Percentiles rank a stretch among this genome's conserved stretches.
Conservation (phyloP, 176 grass and related monocot species). For the Oryza longistaminata region DNA sequence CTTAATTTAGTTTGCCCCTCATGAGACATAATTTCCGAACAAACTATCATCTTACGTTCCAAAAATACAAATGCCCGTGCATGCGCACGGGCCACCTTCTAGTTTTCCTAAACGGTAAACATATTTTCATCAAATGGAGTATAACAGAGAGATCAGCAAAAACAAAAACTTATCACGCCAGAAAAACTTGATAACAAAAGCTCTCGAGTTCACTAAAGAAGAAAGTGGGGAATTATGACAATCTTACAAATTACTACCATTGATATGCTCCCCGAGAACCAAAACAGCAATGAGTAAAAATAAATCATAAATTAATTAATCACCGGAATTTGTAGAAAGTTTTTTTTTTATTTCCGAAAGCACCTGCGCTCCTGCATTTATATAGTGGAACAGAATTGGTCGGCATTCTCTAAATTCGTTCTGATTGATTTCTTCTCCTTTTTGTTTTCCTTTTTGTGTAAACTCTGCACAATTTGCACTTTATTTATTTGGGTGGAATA, state of each 20-base stretch:
- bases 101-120: too few species aligned
- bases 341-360: background rate
- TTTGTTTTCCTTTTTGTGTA: background rate
- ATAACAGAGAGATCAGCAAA: too few species aligned
- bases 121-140: too few species aligned
- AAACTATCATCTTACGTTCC: too few species aligned
- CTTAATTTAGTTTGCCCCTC: too few species aligned
- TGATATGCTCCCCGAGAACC: background rate
- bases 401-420: background rate
- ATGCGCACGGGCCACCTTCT: too few species aligned
- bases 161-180: too few species aligned
- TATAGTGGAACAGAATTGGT: background rate
- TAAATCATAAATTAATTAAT: background rate
- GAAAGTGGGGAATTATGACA: background rate
- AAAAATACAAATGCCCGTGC: too few species aligned
- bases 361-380: background rate
- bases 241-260: background rate
- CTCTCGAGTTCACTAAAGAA: background rate
- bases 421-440: background rate
- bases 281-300: background rate
- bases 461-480: background rate
- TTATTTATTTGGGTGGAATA: background rate
- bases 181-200: background rate
- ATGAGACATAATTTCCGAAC: too few species aligned
- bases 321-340: background rate